Evolutionary conservation across 2,329 filamentous ascomycete genomes (phyloP).

Genomic region (Verticillium longisporum): DNA sequence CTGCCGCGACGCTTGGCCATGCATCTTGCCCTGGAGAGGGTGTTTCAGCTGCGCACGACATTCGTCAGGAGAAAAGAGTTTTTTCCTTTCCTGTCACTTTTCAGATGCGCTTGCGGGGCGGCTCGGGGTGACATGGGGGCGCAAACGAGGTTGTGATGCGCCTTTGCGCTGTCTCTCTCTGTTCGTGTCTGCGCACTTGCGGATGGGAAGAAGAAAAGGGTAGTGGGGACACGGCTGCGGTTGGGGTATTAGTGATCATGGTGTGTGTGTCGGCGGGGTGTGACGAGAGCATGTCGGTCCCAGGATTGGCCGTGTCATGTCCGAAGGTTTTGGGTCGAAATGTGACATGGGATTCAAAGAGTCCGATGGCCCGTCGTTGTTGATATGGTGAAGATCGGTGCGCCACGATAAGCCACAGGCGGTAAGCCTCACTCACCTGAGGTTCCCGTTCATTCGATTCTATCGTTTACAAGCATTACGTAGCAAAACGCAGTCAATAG

Average conservation of each 20-base stretch:
- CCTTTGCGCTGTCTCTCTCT: no score
- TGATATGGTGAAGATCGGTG: neutral
- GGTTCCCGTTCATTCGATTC: neutral
- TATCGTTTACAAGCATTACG: neutral
- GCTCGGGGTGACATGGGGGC: conserved; percentile 20
- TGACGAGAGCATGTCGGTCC: neutral
- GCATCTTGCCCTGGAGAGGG: neutral
- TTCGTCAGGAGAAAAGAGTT: neutral
- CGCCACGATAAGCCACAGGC: neutral
- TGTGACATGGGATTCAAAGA: neutral
- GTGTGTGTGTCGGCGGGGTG: neutral
- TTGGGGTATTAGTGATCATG: neutral
- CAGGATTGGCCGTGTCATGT: neutral
- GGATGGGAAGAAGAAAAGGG: neutral
- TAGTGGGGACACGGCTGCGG: neutral
- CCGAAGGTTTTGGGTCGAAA: neutral
- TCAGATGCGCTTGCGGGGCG: conserved; percentile 34
- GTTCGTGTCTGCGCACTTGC: no score
- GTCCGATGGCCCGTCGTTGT: neutral
- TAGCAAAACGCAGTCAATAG: no score
- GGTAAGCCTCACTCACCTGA: neutral
- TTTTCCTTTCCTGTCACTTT: neutral
- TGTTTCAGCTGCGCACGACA: neutral
- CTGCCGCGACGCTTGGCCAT: no score
- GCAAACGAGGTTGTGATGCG: neutral